Base-by-base conservation (phyloP, 2,329 filamentous ascomycete species). In the Botrytis squamosa region DNA sequence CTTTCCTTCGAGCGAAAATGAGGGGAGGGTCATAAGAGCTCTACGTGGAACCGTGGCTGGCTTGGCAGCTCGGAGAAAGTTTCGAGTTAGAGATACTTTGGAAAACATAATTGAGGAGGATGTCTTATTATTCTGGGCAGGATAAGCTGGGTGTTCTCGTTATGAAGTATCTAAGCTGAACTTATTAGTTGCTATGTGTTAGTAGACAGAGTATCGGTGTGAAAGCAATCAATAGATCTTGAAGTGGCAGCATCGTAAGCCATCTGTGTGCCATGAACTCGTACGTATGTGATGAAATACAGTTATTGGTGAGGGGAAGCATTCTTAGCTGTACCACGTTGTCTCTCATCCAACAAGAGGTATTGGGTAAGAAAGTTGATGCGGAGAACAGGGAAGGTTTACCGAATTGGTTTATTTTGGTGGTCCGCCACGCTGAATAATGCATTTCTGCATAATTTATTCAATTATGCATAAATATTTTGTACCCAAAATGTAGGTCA, bases 1-100 rank as follows among this genome's bases (percentile, higher is more conserved):
- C 75, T 81, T 82, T 60, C 82, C 82, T 60, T 81, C 79, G 16
- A 87, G 83, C 7, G 85, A 86, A 77, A 87, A 86, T 49, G 76
- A 74, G 5, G 76, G 72, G 20, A 79, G 76, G 4, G 77, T 78
- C 75, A 77, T 77, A 40, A 78, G 74, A 12, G 60, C 74, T 69
- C 76, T 76, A 46, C 64, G 69, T 46, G 55, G 60, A 40, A 63
- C 25, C 6, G 71, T 44, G 42, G 40, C 44, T 44, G 40, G 38
- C 40, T 67, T 67, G 42, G 46, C 44, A 44, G 36, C 8, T 52
- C 40, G 70, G 36, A 68, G 49, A 16, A 72, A 29, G 22, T 25
- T 38, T 29, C 63, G 63, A n/a, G 59, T 22, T 25, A 68, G 3
- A 33, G 49, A 38, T 57, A 33, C 25, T 68, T 16, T 57, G 10